Evolutionary conservation across 2,329 filamentous ascomycete genomes (phyloP).

Genomic region (Pseudocercospora fuligena): DNA sequence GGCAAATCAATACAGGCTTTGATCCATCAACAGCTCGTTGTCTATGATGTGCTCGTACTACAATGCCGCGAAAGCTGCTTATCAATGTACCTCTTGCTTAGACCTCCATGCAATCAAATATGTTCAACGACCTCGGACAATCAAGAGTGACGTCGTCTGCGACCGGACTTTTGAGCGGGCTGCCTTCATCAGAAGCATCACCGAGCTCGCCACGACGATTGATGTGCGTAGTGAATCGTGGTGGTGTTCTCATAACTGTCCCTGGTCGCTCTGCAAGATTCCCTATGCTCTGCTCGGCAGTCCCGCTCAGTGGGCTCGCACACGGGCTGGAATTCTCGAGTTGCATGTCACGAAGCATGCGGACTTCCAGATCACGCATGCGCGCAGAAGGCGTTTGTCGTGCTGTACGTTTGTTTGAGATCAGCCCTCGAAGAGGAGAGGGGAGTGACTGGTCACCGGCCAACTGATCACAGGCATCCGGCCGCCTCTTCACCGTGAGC

Average conservation of each 20-base stretch:
- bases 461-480: conserved; percentile 26
- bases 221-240: conserved; percentile 17
- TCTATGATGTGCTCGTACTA: neutral
- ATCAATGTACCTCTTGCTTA: neutral
- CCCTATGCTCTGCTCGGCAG: neutral
- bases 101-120: neutral
- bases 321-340: neutral
- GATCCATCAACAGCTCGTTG: neutral
- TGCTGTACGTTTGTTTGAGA: neutral
- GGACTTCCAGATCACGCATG: conserved; percentile 12
- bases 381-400: neutral
- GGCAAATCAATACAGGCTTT: neutral
- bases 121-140: neutral
- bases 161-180: conserved; percentile 11
- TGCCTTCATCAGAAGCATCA: conserved; percentile 19
- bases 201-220: conserved; percentile 24
- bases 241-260: conserved; percentile 3
- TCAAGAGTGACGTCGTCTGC: conserved; percentile 6
- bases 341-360: conserved; percentile 15
- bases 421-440: conserved; percentile 17
- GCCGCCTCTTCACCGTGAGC: conserved; percentile 32
- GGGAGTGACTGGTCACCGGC: conserved; percentile 8
- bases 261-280: neutral
- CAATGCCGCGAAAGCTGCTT: neutral
- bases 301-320: neutral